Conservation (phyloP, 345 rosid genomes). For the Gossypium anomalum region DNA sequence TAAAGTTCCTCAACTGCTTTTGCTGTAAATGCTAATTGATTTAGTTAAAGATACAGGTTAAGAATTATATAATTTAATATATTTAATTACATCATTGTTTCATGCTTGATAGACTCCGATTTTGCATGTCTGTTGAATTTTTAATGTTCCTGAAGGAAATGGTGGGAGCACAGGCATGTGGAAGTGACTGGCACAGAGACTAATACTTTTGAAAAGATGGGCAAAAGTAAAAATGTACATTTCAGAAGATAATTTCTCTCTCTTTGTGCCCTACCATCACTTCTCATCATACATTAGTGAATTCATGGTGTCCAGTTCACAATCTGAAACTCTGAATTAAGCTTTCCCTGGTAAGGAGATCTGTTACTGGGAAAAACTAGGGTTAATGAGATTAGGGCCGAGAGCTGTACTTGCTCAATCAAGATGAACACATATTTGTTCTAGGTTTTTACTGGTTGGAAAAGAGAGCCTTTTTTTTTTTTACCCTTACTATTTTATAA, state of each 20-base stretch:
- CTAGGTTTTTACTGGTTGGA: not conserved
- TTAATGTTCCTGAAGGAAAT: conserved; percentile 19
- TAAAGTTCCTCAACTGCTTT: not conserved
- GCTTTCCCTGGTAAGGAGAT: not conserved
- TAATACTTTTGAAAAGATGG: conserved; percentile 31
- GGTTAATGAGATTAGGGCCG: not conserved
- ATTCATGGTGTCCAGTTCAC: conserved; percentile 32
- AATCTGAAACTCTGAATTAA: conserved; percentile 5
- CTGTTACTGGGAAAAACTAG: not conserved
- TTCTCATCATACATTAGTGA: conserved; percentile 39
- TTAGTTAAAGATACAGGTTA: not conserved
- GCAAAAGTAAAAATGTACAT: conserved; percentile 27
- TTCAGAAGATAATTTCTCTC: conserved; percentile 33
- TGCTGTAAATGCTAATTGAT: not conserved
- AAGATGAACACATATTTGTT: not conserved
- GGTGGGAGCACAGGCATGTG: conserved; percentile 30
- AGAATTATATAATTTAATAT: not conserved
- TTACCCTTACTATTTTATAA: no score
- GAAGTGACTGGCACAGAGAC: conserved; percentile 25
- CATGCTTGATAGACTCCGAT: not conserved
- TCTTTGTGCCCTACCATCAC: conserved; percentile 48
- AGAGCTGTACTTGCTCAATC: not conserved
- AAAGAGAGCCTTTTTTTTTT: no score
- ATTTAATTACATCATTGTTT: not conserved
- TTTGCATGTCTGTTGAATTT: conserved; percentile 1